These are phyloP conservation scores for Pueraria montana DNA, from an alignment of 306 rosid species.

Conservation along the genomic window DNA sequence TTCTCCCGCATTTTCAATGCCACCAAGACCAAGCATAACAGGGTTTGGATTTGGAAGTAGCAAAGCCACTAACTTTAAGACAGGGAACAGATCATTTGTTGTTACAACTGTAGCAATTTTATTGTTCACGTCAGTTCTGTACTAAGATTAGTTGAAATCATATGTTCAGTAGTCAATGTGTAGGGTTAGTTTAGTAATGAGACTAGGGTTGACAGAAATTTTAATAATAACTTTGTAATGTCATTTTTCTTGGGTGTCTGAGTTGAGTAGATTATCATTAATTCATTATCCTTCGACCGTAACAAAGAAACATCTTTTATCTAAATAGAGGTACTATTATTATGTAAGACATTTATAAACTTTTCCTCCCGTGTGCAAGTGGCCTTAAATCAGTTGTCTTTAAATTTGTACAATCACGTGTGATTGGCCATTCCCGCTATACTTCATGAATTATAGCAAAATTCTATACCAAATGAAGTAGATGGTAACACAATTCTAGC, in stretches of 20 bases:
- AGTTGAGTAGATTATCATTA: too few relatives aligned
- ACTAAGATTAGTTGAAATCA: constrained; percentile 22
- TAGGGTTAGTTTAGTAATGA: too few relatives aligned
- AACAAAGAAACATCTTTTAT: too few relatives aligned
- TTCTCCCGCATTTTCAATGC: constrained; percentile 62
- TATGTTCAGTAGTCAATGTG: too few relatives aligned
- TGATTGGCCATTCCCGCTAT: neutral
- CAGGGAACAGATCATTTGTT: neutral
- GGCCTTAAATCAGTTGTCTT: neutral
- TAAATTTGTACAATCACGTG: neutral
- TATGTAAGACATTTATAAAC: neutral
- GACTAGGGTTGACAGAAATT: too few relatives aligned
- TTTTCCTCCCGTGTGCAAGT: neutral
- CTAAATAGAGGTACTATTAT: neutral
- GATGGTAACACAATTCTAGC: neutral
- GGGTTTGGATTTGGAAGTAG: constrained; percentile 61
- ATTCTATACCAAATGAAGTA: neutral
- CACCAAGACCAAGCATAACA: constrained; percentile 59
- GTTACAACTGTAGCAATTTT: constrained; percentile 25
- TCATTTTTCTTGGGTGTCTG: too few relatives aligned
- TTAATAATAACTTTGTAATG: too few relatives aligned
- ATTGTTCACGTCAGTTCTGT: constrained; percentile 15
- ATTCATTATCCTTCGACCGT: too few relatives aligned
- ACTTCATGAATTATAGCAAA: neutral
- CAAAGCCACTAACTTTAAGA: constrained; percentile 41